Percentiles rank a stretch among this genome's conserved stretches.
Evolutionary conservation across 176 grass and related monocot genomes (phyloP).

Genomic region (Luzula sylvatica): DNA sequence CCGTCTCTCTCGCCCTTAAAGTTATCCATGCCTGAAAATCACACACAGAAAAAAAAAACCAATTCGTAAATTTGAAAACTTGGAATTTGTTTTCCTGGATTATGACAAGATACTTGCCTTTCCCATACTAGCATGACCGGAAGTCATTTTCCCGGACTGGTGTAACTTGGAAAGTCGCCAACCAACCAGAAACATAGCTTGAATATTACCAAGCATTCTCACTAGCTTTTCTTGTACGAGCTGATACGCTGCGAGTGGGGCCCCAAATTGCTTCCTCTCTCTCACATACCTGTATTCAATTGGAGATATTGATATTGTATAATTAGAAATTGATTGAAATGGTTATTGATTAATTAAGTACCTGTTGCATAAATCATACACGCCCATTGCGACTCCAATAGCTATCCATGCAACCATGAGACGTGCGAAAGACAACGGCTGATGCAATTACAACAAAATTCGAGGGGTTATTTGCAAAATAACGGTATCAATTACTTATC

Average conservation of each 20-base stretch:
- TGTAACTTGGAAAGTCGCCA: slow-evolving; percentile 46
- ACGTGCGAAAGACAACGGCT: slow-evolving; percentile 38
- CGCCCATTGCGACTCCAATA: slow-evolving; percentile 42
- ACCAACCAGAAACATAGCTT: slow-evolving; percentile 41
- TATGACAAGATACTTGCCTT: slow-evolving; percentile 28
- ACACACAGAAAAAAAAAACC: not conserved
- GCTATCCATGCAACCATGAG: slow-evolving; percentile 53
- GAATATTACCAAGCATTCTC: slow-evolving; percentile 55
- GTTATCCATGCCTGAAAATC: slow-evolving; percentile 44
- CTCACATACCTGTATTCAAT: slow-evolving; percentile 40
- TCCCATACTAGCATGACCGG: slow-evolving; percentile 41
- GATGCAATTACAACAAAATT: not conserved
- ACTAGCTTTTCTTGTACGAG: slow-evolving; percentile 55
- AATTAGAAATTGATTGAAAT: not conserved
- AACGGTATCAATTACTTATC: too few relatives aligned
- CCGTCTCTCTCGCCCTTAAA: slow-evolving; percentile 41
- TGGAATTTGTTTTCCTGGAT: too few relatives aligned
- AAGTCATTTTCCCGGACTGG: slow-evolving; percentile 33
- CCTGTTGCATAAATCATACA: slow-evolving; percentile 41
- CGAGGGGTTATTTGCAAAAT: not conserved
- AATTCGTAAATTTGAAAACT: too few relatives aligned
- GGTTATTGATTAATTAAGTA: slow-evolving; percentile 6
- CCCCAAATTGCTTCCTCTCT: slow-evolving; percentile 64
- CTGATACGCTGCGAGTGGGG: slow-evolving; percentile 43
- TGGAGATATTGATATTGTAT: not conserved